A percentile compares a stretch with the other conserved stretches of the same genome.
These are phyloP conservation scores for Typha latifolia DNA, from an alignment of 176 grass and related monocot genomes.

Conservation along the genomic window DNA sequence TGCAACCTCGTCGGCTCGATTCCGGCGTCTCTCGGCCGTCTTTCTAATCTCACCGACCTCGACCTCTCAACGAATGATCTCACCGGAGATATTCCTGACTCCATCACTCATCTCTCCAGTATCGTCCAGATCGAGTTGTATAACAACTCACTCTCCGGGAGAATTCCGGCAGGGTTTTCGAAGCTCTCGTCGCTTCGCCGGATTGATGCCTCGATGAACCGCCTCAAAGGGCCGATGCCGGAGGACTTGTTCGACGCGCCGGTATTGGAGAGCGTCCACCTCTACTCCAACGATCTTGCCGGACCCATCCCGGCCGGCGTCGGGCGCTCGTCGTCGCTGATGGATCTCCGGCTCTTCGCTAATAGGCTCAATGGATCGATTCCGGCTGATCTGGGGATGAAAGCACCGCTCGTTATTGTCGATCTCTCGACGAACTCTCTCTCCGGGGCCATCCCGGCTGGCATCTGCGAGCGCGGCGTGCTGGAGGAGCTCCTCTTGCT, in stretches of 20 bases:
- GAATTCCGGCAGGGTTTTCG: conserved; percentile 43
- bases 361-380: conserved; percentile 63
- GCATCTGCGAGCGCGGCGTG: conserved; percentile 76
- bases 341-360: conserved; percentile 55
- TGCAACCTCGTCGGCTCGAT: conserved; percentile 61
- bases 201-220: conserved; percentile 60
- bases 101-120: conserved; percentile 28
- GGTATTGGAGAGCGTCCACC: conserved; percentile 49
- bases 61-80: conserved; percentile 68
- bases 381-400: conserved; percentile 45
- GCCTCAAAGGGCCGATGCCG: conserved; percentile 49
- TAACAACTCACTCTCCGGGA: conserved; percentile 64
- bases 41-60: conserved; percentile 50
- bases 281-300: conserved; percentile 46
- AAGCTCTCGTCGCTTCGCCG: conserved; percentile 24
- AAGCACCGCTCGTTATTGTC: conserved; percentile 40
- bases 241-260: conserved; percentile 67
- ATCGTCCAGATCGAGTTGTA: conserved; percentile 67
- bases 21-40: conserved; percentile 54
- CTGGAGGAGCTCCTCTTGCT: conserved; percentile 69
- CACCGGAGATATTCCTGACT: conserved; percentile 37
- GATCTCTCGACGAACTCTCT: conserved; percentile 61
- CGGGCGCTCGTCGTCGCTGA: conserved; percentile 28
- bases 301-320: conserved; percentile 38
- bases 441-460: conserved; percentile 58